Percentiles rank a stretch among this genome's conserved stretches.
Evolutionary conservation across 257 asterid species (phyloP).

Genomic region (Vinca minor): DNA sequence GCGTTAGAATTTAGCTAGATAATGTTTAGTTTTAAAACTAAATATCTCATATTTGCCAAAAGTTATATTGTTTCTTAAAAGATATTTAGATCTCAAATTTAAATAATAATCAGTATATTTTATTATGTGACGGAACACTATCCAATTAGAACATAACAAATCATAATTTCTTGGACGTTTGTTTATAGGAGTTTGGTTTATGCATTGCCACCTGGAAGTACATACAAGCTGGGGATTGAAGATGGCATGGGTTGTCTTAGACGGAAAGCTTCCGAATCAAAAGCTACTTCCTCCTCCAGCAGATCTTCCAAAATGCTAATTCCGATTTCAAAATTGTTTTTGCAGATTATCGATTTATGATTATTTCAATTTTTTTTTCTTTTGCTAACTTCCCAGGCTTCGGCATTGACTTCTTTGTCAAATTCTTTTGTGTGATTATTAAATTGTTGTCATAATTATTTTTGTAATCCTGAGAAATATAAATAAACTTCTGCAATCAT

Average conservation of each 20-base stretch:
- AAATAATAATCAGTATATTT: no score
- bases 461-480: conserved; percentile 8
- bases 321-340: not conserved
- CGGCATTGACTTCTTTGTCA: conserved; percentile 11
- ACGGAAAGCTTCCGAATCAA: conserved; percentile 51
- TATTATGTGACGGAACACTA: no score
- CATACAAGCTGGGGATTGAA: conserved; percentile 58
- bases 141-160: no score
- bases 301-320: conserved; percentile 56
- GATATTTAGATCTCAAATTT: no score
- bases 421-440: not conserved
- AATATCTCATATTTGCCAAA: no score
- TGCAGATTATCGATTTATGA: conserved; percentile 1
- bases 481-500: not conserved
- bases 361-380: not conserved
- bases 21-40: no score
- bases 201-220: conserved; percentile 53
- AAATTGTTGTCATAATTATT: not conserved
- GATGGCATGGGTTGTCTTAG: conserved; percentile 65
- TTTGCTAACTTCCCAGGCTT: not conserved
- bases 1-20: no score
- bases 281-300: conserved; percentile 53
- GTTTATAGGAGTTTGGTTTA: conserved; percentile 49
- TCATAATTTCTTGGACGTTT: no score
- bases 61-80: no score